These are phyloP conservation scores for Globisporangium okanoganense DNA, from an alignment of 352 stramenopile species.

Conservation along the genomic window DNA sequence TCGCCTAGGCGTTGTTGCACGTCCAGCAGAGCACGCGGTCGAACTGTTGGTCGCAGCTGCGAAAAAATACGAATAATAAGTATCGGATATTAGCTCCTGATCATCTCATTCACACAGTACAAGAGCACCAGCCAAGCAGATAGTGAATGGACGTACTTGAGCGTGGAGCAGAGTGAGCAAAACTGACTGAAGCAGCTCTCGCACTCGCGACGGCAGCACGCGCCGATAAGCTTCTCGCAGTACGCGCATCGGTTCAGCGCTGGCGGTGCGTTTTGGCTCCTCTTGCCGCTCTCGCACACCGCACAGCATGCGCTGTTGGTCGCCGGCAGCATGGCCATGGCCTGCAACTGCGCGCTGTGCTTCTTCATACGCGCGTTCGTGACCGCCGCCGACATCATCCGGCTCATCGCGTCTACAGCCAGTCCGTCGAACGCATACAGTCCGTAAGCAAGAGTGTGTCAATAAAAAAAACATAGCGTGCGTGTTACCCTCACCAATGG, in stretches of 20 bases:
- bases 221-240: conserved; percentile 55
- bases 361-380: conserved; percentile 72
- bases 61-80: background rate
- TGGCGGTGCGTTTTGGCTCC: conserved; percentile 11
- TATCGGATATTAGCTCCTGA: background rate
- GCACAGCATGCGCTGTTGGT: conserved; percentile 20
- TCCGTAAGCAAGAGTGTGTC: background rate
- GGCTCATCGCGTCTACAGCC: conserved; percentile 58
- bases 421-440: background rate
- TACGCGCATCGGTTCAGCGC: conserved; percentile 44
- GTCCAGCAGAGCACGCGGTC: conserved; percentile 77
- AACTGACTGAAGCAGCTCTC: conserved; percentile 48
- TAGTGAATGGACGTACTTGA: conserved; percentile 45
- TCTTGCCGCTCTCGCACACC: conserved; percentile 29
- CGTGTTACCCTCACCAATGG: conserved; percentile 38
- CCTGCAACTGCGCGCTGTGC: conserved; percentile 40
- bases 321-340: conserved; percentile 11
- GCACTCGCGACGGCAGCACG: conserved; percentile 62
- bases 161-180: conserved; percentile 78
- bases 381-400: conserved; percentile 70
- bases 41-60: conserved; percentile 67
- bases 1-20: conserved; percentile 48
- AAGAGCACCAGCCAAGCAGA: background rate
- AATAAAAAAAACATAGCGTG: background rate
- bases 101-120: background rate